Conservation (phyloP, 225 moss, liverwort and hornwort genomes). For the Ulota crispa region DNA sequence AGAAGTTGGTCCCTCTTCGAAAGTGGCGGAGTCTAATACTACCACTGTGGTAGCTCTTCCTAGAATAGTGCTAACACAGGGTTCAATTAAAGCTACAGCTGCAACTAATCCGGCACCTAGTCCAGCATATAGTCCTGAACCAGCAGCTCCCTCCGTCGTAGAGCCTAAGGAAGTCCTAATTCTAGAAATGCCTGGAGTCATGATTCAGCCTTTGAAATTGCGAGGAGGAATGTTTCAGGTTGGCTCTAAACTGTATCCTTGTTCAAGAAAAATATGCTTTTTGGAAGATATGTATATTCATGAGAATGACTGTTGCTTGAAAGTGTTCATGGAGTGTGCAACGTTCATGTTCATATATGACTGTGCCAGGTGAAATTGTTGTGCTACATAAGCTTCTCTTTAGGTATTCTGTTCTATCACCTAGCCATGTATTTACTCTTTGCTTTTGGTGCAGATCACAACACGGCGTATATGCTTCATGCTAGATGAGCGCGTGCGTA, state of each 20-base stretch:
- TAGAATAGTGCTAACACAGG: constrained; percentile 28
- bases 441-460: constrained; percentile 64
- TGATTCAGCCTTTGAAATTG: constrained; percentile 85
- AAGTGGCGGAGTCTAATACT: constrained; percentile 33
- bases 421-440: constrained; percentile 3
- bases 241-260: constrained; percentile 9
- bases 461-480: constrained; percentile 96
- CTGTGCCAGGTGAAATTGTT: background rate
- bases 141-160: constrained; percentile 51
- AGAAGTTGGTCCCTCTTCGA: constrained; percentile 34
- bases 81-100: constrained; percentile 42
- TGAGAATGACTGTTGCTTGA: background rate
- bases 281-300: background rate
- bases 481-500: constrained; percentile 87
- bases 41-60: constrained; percentile 25
- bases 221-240: constrained; percentile 98
- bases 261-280: background rate
- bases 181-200: constrained; percentile 78
- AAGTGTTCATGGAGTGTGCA: background rate
- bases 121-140: constrained; percentile 28
- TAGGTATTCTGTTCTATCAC: background rate
- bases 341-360: background rate
- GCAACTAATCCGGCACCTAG: constrained; percentile 33
- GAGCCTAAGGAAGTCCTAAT: constrained; percentile 85
- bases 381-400: background rate